A percentile compares a stretch with the other conserved stretches of the same genome.
Evolutionary conservation across 2,329 filamentous ascomycete genomes (phyloP).

Genomic region (Talaromyces sp.): DNA sequence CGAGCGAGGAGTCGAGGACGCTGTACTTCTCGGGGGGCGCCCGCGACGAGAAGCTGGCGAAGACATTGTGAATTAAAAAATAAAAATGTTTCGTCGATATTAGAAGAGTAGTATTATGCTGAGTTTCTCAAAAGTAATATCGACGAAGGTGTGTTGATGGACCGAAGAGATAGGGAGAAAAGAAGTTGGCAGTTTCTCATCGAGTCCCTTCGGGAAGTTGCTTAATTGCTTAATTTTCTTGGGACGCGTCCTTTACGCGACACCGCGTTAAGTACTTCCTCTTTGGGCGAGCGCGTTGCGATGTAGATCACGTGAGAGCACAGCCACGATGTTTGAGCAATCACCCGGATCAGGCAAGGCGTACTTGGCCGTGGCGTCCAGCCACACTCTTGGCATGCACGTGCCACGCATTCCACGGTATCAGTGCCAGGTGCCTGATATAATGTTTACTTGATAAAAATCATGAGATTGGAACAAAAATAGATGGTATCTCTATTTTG

Average conservation of each 20-base stretch:
- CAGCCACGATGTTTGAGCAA: not conserved
- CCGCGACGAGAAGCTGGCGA: slow-evolving; percentile 44
- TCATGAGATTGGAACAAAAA: not conserved
- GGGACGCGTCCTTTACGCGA: slow-evolving; percentile 23
- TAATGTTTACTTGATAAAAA: not conserved
- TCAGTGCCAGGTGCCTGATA: not conserved
- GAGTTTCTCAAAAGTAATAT: not conserved
- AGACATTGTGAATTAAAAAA: slow-evolving; percentile 36
- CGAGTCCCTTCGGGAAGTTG: not conserved
- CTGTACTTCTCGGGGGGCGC: slow-evolving; percentile 40
- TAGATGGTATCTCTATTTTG: not conserved
- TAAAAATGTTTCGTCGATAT: not conserved
- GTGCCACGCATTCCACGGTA: not conserved
- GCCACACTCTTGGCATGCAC: not conserved
- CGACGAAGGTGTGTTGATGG: not conserved
- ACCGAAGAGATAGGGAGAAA: not conserved
- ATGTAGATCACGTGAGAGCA: not conserved
- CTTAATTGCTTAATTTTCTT: slow-evolving; percentile 10
- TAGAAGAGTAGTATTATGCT: not conserved
- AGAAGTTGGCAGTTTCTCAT: not conserved
- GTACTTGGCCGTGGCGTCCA: not conserved
- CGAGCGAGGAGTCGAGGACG: slow-evolving; percentile 41
- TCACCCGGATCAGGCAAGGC: not conserved
- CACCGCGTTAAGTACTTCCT: slow-evolving; percentile 29
- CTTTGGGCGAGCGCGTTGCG: slow-evolving; percentile 20